Base-by-base conservation (phyloP, 1,284 basidiomycete species). In the Apiotrichum siamense region DNA sequence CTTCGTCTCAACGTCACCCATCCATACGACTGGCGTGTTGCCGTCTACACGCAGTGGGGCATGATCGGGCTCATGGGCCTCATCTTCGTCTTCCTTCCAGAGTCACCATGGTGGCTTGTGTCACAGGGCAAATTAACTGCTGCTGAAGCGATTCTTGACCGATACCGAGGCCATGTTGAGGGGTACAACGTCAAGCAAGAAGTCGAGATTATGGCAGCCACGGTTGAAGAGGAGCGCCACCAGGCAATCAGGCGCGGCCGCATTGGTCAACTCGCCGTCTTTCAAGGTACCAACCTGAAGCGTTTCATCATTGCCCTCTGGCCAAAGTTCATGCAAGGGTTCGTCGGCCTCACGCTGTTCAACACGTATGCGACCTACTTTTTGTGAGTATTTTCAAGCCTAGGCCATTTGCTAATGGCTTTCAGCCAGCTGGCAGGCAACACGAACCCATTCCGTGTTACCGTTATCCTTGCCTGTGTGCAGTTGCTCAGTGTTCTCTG, bases 31-130 rank as follows among this genome's bases (percentile, higher is more conserved):
- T 65, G 43, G 41, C 36, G 44, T 3, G 35, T 48, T 3, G 45
- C 60, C 2, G 54, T 62, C 36, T 61, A 61, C 53, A 60, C 61
- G 11, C 61, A 67, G 47, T 66, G 61, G 61, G 60, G 44, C 12
- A 56, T 62, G 35, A 59, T 64, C 52, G 62, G 58, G 7, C 17
- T 57, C 32, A 60, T 65, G 55, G 38, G 60, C 15, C 46, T 60
- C 46, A 61, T 67, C 47, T 66, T 57, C 52, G 24, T 64, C 41
- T 43, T 64, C 48, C 36, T 67, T 4, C 65, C 65, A 23, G 65
- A 67, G 44, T 60, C 60, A 1, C 63, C 63, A 2, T 64, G 57
- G 64, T 67, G 65, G 64, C 55, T 63, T 9, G 63, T 55, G 4
- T 41, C 40, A 32, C 59, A 58, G 39, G 61, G 61, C 17, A 56